Base-by-base conservation (phyloP, 2,329 filamentous ascomycete species). In the Colletotrichum costaricense region DNA sequence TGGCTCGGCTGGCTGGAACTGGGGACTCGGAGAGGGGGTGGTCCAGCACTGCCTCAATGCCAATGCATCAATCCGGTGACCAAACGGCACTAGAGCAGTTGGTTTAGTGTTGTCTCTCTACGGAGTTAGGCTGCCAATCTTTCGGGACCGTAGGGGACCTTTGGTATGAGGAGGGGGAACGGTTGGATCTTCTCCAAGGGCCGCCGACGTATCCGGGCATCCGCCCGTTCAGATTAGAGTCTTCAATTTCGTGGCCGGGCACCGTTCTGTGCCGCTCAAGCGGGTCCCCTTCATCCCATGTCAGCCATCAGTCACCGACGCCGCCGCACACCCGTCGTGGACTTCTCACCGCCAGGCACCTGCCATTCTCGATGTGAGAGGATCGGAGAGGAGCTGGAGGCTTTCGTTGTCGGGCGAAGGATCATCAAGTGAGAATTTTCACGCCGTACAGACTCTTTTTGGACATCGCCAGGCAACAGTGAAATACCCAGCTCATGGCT, bases 11-110 rank as follows among this genome's bases (percentile, higher is more conserved):
- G 42, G 42, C 42, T 49, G 38, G 16, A 42, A 42, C 16, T 42
- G 42, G 42, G 16, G 19, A 22, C 16, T 49, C 19, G 42, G 7
- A 19, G 24, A 68, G 28, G 52, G 57, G 52, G 59, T 33, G 58
- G 49, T 28, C 28, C 42, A 73, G 70, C 70, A 73, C 70, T 69
- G 70, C 70, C 70, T 26, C 70, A 73, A 56, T 60, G 70, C 42
- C 55, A 73, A 65, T 70, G 55, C 66, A 38, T 70, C 60, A 56
- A 60, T 70, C 70, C 56, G 70, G 59, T 57, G 59, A 54, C 59
- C 70, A 49, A 49, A 60, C 59, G 24, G 49, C 38, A 56, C 68
- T 60, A 56, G 55, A 64, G 33, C 54, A 38, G 54, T 30, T 67
- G 33, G 46, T 24, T 52, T 42, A 63, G 28, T 38, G 46, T 49